Conservation (phyloP, 345 rosid species). For the Arabidopsis suecica region DNA sequence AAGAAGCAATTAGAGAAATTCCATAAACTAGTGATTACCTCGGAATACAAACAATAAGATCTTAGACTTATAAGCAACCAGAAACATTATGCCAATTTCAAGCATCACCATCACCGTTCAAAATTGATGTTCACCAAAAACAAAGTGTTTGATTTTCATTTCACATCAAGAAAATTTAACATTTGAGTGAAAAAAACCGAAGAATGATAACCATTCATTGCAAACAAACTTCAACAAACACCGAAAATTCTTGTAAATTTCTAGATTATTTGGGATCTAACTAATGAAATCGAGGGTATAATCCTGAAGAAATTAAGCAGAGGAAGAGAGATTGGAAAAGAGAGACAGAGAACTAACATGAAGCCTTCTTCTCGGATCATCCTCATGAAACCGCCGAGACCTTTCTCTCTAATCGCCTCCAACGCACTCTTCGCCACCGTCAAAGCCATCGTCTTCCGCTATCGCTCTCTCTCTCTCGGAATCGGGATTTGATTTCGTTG, state of each 20-base stretch:
- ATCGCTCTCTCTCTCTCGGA: conserved; percentile 20
- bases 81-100: conserved; percentile 10
- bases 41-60: neutral
- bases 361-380: conserved; percentile 81
- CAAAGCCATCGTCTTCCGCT: conserved; percentile 66
- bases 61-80: conserved; percentile 2
- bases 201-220: conserved; percentile 11
- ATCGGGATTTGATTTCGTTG: conserved; percentile 21
- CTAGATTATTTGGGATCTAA: conserved; percentile 25
- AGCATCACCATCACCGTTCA: conserved; percentile 14
- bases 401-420: conserved; percentile 74
- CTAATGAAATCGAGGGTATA: conserved; percentile 21
- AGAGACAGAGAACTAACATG: conserved; percentile 48
- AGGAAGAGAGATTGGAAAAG: neutral
- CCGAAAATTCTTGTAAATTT: neutral
- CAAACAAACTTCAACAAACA: neutral
- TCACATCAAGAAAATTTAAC: neutral
- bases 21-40: neutral
- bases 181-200: conserved; percentile 7
- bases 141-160: neutral
- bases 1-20: conserved; percentile 36
- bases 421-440: conserved; percentile 69
- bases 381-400: conserved; percentile 65
- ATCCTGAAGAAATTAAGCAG: conserved; percentile 16
- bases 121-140: neutral